phyloP scores from a whole-genome alignment of 371 early-diverging fungal genomes.

The Saksenaea vasiformis region DNA sequence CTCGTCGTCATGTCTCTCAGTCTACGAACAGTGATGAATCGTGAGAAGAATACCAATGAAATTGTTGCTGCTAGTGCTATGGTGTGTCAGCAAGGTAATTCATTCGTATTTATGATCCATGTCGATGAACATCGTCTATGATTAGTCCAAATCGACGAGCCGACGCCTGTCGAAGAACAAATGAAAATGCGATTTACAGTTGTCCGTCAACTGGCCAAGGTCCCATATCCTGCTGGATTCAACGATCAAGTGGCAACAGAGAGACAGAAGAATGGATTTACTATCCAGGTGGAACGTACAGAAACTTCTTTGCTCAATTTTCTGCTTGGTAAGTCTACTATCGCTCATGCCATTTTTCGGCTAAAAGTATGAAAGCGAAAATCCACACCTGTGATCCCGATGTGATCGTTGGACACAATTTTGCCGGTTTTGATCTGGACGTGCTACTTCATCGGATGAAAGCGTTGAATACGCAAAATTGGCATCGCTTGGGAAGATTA shows the following conservation, averaged over 20 bases:
- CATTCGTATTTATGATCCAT: background rate
- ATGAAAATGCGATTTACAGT: constrained; percentile 61
- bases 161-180: constrained; percentile 44
- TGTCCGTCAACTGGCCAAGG: constrained; percentile 65
- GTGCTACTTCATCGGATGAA: constrained; percentile 95
- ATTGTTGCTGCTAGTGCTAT: constrained; percentile 76
- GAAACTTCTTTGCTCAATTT: constrained; percentile 71
- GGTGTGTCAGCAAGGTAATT: constrained; percentile 58
- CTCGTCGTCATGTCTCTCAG: constrained; percentile 85
- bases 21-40: constrained; percentile 82
- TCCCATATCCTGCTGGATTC: constrained; percentile 67
- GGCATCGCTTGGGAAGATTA: constrained; percentile 76
- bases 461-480: constrained; percentile 59
- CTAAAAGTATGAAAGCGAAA: constrained; percentile 43
- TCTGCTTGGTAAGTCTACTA: constrained; percentile 53
- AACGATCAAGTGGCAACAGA: constrained; percentile 41
- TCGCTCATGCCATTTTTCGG: background rate
- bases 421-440: constrained; percentile 91
- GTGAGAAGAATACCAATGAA: constrained; percentile 81
- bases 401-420: constrained; percentile 96
- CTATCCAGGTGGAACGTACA: constrained; percentile 53
- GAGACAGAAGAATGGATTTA: constrained; percentile 24
- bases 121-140: background rate
- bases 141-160: constrained; percentile 61
- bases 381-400: constrained; percentile 89